Conservation (phyloP, 2,329 filamentous ascomycete genomes). For the Lasiodiplodia gonubiensis region DNA sequence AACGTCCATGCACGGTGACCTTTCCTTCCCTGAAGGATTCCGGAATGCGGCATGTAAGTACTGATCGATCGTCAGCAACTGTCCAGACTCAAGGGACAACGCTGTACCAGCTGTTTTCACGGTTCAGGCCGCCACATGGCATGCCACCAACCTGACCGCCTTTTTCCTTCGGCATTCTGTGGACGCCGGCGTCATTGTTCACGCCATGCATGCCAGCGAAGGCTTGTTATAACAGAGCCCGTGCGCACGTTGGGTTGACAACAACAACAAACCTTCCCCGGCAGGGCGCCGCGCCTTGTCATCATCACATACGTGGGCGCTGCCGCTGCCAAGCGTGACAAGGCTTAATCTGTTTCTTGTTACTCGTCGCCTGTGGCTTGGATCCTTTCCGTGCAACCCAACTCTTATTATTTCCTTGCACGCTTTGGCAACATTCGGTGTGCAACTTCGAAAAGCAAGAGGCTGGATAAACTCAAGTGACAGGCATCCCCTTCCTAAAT, state of each 20-base stretch:
- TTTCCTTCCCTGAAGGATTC: conserved; percentile 2
- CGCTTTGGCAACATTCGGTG: not conserved
- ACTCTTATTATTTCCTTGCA: not conserved
- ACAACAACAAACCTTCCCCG: not conserved
- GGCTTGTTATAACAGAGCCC: not conserved
- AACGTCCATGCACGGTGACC: not conserved
- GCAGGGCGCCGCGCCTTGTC: not conserved
- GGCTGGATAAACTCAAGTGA: not conserved
- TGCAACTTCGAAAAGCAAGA: not conserved
- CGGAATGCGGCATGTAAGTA: not conserved
- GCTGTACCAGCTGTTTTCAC: not conserved
- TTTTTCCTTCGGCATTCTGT: not conserved
- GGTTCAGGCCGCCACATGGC: conserved; percentile 1
- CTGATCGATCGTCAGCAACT: not conserved
- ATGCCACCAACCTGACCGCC: conserved; percentile 22
- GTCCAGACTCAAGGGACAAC: not conserved
- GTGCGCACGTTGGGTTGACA: not conserved
- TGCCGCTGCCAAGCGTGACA: not conserved
- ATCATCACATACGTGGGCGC: not conserved
- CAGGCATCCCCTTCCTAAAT: conserved; percentile 5
- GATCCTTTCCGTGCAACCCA: conserved; percentile 13
- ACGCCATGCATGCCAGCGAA: not conserved
- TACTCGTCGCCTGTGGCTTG: not conserved
- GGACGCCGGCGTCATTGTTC: not conserved
- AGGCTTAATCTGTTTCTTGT: conserved; percentile 1